Evolutionary conservation across 148 eudicot genomes (phyloP).

Genomic region (Fagopyrum homotropicum): DNA sequence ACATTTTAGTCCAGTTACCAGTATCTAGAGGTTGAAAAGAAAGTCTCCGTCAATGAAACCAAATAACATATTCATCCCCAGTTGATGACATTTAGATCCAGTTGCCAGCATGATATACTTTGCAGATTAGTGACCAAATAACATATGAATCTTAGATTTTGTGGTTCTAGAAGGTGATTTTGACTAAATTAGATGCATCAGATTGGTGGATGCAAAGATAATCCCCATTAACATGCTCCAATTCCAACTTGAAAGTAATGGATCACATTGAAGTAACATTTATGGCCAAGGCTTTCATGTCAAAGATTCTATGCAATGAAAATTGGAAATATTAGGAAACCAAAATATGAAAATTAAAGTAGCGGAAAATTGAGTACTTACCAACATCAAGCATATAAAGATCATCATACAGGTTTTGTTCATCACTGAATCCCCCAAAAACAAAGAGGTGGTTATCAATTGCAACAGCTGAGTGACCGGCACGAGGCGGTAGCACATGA

Average conservation of each 20-base stretch:
- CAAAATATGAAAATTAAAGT: not conserved
- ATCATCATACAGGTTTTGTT: slow-evolving; percentile 72
- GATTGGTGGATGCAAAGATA: not conserved
- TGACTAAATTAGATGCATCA: not conserved
- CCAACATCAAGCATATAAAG: slow-evolving; percentile 77
- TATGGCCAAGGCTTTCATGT: not conserved
- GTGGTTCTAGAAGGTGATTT: not conserved
- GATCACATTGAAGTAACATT: not conserved
- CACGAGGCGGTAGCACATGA: slow-evolving; percentile 84
- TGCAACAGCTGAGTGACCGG: slow-evolving; percentile 79
- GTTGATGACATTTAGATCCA: not conserved
- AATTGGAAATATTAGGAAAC: not conserved
- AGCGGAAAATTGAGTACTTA: slow-evolving; percentile 25
- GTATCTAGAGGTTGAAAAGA: slow-evolving; percentile 36
- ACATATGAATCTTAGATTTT: not conserved
- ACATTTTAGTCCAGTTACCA: slow-evolving; percentile 64
- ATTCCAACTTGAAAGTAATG: not conserved
- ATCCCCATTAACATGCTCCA: not conserved
- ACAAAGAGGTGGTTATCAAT: slow-evolving; percentile 74
- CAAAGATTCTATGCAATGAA: slow-evolving; percentile 2
- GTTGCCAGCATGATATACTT: not conserved
- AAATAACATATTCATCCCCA: not conserved
- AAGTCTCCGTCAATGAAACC: not conserved
- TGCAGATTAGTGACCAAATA: not conserved
- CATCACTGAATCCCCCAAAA: slow-evolving; percentile 93